A percentile compares a stretch with the other conserved stretches of the same genome.
These are phyloP conservation scores for Pistacia integerrima DNA, from an alignment of 345 rosid species.

Conservation along the genomic window DNA sequence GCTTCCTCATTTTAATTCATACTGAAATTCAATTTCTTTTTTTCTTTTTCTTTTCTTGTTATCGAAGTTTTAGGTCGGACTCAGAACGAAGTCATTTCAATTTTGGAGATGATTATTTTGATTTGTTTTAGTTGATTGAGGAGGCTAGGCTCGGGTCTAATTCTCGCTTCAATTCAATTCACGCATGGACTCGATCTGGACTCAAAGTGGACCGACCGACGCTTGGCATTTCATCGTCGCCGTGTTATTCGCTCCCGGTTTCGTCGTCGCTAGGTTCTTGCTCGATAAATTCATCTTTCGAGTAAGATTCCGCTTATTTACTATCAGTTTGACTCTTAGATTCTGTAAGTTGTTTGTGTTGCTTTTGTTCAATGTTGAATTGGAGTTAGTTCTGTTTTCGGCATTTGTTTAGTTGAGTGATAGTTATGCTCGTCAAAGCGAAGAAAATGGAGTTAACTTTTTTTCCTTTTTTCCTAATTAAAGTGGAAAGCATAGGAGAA, in stretches of 20 bases:
- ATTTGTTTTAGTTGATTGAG: background rate
- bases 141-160: no score
- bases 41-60: no score
- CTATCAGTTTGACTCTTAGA: background rate
- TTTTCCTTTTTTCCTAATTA: no score
- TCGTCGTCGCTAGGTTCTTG: slow-evolving; percentile 59
- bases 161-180: background rate
- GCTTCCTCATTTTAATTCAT: no score
- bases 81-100: background rate
- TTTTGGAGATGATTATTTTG: slow-evolving; percentile 7
- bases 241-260: slow-evolving; percentile 60
- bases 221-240: slow-evolving; percentile 57
- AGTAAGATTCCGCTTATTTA: slow-evolving; percentile 39
- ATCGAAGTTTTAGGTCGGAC: background rate
- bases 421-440: background rate
- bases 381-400: background rate
- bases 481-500: background rate
- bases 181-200: slow-evolving; percentile 56
- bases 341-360: background rate
- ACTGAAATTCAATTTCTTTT: no score
- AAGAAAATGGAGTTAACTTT: no score
- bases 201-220: slow-evolving; percentile 39
- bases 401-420: background rate
- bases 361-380: slow-evolving; percentile 8
- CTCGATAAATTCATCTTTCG: slow-evolving; percentile 83